phyloP scores from a whole-genome alignment of 192 early-diverging fungal species.

The Umbelopsis isabellina region DNA sequence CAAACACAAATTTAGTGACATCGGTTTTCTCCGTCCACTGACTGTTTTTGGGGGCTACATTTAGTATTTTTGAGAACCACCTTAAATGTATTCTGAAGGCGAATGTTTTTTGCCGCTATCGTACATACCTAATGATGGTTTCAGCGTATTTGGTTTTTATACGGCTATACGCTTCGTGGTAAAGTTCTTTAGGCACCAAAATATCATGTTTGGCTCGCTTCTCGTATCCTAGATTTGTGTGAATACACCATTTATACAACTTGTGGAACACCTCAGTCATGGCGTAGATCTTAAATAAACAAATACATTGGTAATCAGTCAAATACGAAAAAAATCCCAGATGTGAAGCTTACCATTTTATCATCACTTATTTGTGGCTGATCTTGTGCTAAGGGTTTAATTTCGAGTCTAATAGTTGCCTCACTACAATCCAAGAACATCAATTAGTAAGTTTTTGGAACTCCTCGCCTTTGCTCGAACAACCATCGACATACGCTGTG shows the following conservation, averaged over 20 bases:
- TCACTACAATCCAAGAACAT: conserved; percentile 7
- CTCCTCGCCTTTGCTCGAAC: neutral
- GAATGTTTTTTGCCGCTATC: too few relatives aligned
- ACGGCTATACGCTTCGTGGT: conserved; percentile 60
- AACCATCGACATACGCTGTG: too few relatives aligned
- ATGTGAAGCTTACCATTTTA: conserved; percentile 29
- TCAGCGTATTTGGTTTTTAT: conserved; percentile 72
- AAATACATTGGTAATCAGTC: neutral
- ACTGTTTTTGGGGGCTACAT: conserved; percentile 19
- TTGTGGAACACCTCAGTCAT: conserved; percentile 68
- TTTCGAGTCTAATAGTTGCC: conserved; percentile 28
- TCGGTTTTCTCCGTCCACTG: conserved; percentile 85
- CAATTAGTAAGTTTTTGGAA: neutral
- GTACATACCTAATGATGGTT: conserved; percentile 58
- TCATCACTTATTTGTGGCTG: conserved; percentile 14
- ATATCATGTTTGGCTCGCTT: conserved; percentile 73
- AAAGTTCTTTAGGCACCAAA: conserved; percentile 69
- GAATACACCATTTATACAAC: conserved; percentile 76
- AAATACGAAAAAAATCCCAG: neutral
- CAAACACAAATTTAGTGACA: conserved; percentile 81
- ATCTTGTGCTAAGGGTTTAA: conserved; percentile 20
- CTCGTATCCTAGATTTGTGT: conserved; percentile 72
- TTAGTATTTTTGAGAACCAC: neutral
- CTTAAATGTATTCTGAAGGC: too few relatives aligned
- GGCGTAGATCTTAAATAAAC: conserved; percentile 50